Evolutionary conservation across 441 rosid genomes (phyloP), one percentile per base, ranked within the genome.

Genomic region (Biscutella laevigata): DNA sequence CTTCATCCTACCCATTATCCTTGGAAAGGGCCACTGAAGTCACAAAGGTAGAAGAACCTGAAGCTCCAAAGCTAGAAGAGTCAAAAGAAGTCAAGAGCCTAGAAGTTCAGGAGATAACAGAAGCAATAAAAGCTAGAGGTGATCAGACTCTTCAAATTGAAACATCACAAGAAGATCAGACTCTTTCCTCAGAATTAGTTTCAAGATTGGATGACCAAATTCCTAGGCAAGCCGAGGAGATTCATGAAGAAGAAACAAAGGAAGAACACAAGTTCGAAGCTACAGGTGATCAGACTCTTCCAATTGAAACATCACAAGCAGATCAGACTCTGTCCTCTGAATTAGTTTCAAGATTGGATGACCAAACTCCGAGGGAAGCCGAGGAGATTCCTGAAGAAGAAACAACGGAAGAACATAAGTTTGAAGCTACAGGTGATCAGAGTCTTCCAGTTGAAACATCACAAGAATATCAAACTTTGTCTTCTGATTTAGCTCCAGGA

Each of bases 311-410:
- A 40, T 41, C 41, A 34, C 33, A 43, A n/a, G 41, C 12, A 21
- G 6, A 33, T 59, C 26, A 59, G 21, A 54, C 53, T 57, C 62
- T 63, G 26, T 33, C 66, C 44, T 30, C 68, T 41, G 30, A 32
- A 41, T 36, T 62, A 26, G 41, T 53, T 35, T n/a, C 56, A 37
- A 61, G 61, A 42, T 59, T 60, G 19, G 55, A 66, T 38, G 62
- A 42, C 13, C 39, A 44, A 24, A 66, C 54, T 43, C 56, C 57
- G 22, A 57, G 40, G 27, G 42, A 29, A 7, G 61, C 45, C 36
- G 62, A 44, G 9, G 52, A 67, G 21, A 36, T 4, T 33, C 45
- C 16, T 48, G 71, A 77, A 26, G 64, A 65, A 51, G 64, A 66
- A 4, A 34, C 14, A 24, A 37, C 45, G 51, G 17, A 41, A 50